phyloP scores from a whole-genome alignment of 306 rosid species.

The Vicia sativa region DNA sequence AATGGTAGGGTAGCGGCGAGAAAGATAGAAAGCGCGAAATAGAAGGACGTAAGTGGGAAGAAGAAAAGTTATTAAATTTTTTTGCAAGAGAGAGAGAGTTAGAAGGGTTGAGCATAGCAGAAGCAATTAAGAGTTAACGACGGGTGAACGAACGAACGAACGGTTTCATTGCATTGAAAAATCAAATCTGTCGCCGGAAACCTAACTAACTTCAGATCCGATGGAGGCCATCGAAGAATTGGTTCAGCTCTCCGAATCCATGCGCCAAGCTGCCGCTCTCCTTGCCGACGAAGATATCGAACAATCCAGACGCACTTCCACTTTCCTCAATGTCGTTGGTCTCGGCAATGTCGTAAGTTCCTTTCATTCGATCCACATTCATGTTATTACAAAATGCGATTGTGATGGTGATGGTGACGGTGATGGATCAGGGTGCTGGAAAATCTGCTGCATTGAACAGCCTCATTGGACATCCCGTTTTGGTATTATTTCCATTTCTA shows the following conservation, averaged over 20 bases:
- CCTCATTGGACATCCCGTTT: slow-evolving; percentile 94
- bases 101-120: background rate
- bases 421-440: slow-evolving; percentile 78
- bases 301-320: slow-evolving; percentile 74
- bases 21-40: slow-evolving; percentile 37
- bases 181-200: slow-evolving; percentile 36
- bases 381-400: background rate
- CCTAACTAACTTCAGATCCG: slow-evolving; percentile 43
- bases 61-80: slow-evolving; percentile 8
- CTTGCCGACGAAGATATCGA: slow-evolving; percentile 94
- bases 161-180: too few relatives aligned
- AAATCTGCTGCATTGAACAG: slow-evolving; percentile 93
- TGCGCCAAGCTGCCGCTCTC: slow-evolving; percentile 88
- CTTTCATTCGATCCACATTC: background rate
- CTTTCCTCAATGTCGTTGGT: slow-evolving; percentile 83
- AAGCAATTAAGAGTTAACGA: background rate
- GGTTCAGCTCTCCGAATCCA: slow-evolving; percentile 78
- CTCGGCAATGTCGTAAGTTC: slow-evolving; percentile 94
- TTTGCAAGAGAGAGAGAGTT: background rate
- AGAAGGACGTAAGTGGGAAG: slow-evolving; percentile 12
- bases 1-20: too few relatives aligned
- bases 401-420: background rate
- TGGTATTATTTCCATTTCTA: slow-evolving; percentile 53
- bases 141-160: background rate
- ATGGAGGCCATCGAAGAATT: slow-evolving; percentile 97